Conservation (phyloP, 495 filamentous ascomycete genomes). For the Darksidea phi region DNA sequence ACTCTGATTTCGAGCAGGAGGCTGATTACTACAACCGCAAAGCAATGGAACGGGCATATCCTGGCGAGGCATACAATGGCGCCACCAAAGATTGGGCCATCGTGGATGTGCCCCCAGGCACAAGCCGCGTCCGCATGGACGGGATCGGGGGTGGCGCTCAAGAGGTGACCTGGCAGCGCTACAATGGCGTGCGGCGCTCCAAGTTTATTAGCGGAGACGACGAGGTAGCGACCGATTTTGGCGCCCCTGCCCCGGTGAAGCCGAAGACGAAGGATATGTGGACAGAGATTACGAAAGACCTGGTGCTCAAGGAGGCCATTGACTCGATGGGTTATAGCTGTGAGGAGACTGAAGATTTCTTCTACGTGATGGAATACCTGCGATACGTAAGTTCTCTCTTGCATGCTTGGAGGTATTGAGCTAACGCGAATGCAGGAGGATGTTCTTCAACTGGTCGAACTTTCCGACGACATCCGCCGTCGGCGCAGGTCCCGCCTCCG, state of each 20-base stretch:
- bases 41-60: conserved; percentile 57
- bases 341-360: conserved; percentile 86
- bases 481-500: conserved; percentile 72
- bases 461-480: conserved; percentile 78
- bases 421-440: conserved; percentile 64
- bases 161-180: conserved; percentile 72
- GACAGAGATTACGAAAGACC: conserved; percentile 96
- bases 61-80: conserved; percentile 67
- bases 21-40: conserved; percentile 65
- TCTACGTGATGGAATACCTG: conserved; percentile 90
- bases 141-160: conserved; percentile 64
- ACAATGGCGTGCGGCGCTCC: conserved; percentile 70
- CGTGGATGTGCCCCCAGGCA: conserved; percentile 77
- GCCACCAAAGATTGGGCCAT: conserved; percentile 72
- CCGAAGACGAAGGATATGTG: conserved; percentile 67
- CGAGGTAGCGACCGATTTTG: conserved; percentile 29
- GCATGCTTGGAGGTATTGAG: conserved; percentile 1
- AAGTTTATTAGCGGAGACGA: conserved; percentile 62
- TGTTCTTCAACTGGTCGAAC: conserved; percentile 75
- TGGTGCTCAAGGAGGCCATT: conserved; percentile 86
- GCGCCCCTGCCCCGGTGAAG: conserved; percentile 21
- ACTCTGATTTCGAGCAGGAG: conserved; percentile 54
- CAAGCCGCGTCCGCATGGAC: conserved; percentile 71
- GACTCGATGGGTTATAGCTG: conserved; percentile 81
- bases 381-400: conserved; percentile 64